phyloP scores from a whole-genome alignment of 2,329 filamentous ascomycete genomes.

The Ascocoryne sarcoides region DNA sequence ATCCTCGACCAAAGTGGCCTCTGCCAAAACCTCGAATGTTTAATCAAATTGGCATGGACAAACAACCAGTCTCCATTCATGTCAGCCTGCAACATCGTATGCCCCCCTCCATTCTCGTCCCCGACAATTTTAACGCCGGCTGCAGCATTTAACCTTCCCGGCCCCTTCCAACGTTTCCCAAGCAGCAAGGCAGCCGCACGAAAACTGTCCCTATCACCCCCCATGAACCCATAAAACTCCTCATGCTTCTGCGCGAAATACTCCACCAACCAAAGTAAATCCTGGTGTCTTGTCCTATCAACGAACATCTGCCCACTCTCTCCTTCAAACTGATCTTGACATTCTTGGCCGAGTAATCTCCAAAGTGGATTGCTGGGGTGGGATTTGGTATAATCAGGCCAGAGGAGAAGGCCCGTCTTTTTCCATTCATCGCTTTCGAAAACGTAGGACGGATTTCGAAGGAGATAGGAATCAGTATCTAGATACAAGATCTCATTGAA shows the following conservation, averaged over 20 bases:
- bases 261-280: slow-evolving; percentile 15
- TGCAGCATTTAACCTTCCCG: slow-evolving; percentile 10
- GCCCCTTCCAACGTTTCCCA: slow-evolving; percentile 10
- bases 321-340: too few relatives aligned
- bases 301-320: too few relatives aligned
- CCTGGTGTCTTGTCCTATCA: too few relatives aligned
- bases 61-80: slow-evolving; percentile 15
- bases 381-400: too few relatives aligned
- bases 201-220: slow-evolving; percentile 16
- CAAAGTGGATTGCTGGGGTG: too few relatives aligned
- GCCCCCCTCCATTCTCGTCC: slow-evolving; percentile 14
- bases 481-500: too few relatives aligned
- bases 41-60: slow-evolving; percentile 19
- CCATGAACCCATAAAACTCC: slow-evolving; percentile 17
- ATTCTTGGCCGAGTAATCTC: too few relatives aligned
- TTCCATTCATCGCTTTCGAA: too few relatives aligned
- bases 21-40: slow-evolving; percentile 9
- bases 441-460: too few relatives aligned
- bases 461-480: too few relatives aligned
- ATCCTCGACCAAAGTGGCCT: slow-evolving; percentile 14
- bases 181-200: slow-evolving; percentile 12
- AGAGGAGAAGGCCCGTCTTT: too few relatives aligned
- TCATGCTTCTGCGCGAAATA: slow-evolving; percentile 14
- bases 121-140: too few relatives aligned
- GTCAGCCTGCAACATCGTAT: slow-evolving; percentile 17